phyloP scores from a whole-genome alignment of 1,284 basidiomycete species.

The Fomitopsis schrenkii region DNA sequence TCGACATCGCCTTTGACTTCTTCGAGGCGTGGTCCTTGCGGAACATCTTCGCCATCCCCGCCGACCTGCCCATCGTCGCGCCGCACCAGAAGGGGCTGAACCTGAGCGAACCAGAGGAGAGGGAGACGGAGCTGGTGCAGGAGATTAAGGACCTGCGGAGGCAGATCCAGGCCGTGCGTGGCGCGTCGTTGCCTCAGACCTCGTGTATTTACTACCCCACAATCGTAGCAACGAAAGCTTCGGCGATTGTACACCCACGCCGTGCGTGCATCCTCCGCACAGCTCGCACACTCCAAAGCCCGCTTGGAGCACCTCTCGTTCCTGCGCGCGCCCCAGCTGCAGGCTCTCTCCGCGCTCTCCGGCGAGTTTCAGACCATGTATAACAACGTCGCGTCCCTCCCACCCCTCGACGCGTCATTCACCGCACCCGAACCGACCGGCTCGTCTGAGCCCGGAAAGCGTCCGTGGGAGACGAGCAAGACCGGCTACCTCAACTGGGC shows the following conservation, averaged over 20 bases:
- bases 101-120: conserved; percentile 43
- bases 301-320: conserved; percentile 42
- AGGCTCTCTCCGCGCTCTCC: conserved; percentile 21
- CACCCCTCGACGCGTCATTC: conserved; percentile 42
- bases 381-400: conserved; percentile 42
- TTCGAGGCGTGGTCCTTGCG: conserved; percentile 76
- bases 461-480: conserved; percentile 65
- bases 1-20: conserved; percentile 77
- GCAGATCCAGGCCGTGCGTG: conserved; percentile 57
- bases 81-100: conserved; percentile 64
- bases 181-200: neutral
- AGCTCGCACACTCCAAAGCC: conserved; percentile 39
- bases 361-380: conserved; percentile 35
- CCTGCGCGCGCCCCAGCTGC: conserved; percentile 34
- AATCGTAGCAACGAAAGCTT: conserved; percentile 56
- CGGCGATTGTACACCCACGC: conserved; percentile 48
- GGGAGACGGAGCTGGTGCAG: conserved; percentile 54
- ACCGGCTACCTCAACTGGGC: conserved; percentile 71
- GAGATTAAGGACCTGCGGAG: conserved; percentile 57
- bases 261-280: conserved; percentile 39
- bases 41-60: conserved; percentile 70
- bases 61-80: conserved; percentile 60
- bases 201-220: neutral
- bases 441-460: conserved; percentile 57
- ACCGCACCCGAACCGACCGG: conserved; percentile 34